Evolutionary conservation across 179 eudicot species (phyloP).

Genomic region (Spinacia oleracea): DNA sequence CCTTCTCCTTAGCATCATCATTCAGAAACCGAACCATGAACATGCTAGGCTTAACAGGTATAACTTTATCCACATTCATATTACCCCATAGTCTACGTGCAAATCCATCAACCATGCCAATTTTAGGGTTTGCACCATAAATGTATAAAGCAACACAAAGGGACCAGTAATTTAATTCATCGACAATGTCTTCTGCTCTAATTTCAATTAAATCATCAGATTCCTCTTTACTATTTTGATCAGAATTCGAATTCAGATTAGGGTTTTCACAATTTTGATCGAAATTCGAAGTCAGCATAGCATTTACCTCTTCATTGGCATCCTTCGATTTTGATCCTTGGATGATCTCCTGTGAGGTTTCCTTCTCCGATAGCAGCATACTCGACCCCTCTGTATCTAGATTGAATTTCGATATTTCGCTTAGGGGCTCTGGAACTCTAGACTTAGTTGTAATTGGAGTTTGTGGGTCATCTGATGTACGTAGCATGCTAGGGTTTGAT

Average conservation of each 20-base stretch:
- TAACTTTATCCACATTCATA: neutral
- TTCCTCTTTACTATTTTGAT: neutral
- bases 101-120: neutral
- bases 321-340: neutral
- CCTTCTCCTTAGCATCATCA: neutral
- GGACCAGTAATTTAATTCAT: neutral
- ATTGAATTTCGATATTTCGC: neutral
- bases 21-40: neutral
- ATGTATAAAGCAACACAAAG: neutral
- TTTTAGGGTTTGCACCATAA: neutral
- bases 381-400: neutral
- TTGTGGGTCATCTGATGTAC: neutral
- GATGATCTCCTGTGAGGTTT: neutral
- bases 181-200: neutral
- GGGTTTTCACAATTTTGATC: neutral
- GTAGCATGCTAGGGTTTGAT: neutral
- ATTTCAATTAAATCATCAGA: neutral
- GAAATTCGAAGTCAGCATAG: too few relatives aligned
- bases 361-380: neutral
- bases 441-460: neutral
- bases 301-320: too few relatives aligned
- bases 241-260: neutral
- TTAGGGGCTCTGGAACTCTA: neutral
- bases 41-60: neutral
- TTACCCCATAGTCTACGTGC: neutral